Conservation (phyloP, 2,329 filamentous ascomycete genomes). For the Chaetomiaceae sp. region DNA sequence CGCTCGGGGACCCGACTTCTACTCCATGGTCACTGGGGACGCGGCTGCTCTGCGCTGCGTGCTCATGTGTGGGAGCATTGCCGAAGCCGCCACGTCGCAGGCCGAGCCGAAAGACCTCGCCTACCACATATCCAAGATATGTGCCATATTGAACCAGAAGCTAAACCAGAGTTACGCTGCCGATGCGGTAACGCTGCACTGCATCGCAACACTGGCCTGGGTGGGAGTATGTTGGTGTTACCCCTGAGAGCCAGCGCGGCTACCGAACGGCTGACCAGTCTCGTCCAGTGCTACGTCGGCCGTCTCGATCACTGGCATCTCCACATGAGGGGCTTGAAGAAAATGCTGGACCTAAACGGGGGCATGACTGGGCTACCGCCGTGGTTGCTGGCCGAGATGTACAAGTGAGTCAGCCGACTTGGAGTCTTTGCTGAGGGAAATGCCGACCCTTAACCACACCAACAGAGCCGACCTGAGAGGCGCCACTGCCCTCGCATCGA, state of each 20-base stretch:
- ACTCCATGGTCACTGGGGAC: constrained; percentile 28
- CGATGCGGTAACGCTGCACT: constrained; percentile 30
- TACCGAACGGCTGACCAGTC: not conserved
- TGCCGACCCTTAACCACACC: not conserved
- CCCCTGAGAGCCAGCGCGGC: not conserved
- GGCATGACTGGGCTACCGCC: constrained; percentile 23
- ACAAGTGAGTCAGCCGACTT: constrained; percentile 27
- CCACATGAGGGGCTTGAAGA: constrained; percentile 35
- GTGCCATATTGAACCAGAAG: constrained; percentile 27
- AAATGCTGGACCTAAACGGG: constrained; percentile 32
- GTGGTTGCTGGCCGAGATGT: constrained; percentile 27
- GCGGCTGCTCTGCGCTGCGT: constrained; percentile 30
- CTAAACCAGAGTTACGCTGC: constrained; percentile 22
- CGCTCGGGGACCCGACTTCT: constrained; percentile 26
- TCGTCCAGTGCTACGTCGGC: constrained; percentile 30
- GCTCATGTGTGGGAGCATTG: constrained; percentile 31
- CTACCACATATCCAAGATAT: constrained; percentile 28
- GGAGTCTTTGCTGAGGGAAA: not conserved
- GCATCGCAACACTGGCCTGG: constrained; percentile 32
- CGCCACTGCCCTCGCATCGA: constrained; percentile 31
- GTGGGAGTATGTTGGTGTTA: constrained; percentile 26
- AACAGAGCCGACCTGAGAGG: constrained; percentile 36
- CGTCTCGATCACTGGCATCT: constrained; percentile 38
- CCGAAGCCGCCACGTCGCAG: constrained; percentile 23
- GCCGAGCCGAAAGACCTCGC: constrained; percentile 20